These are phyloP conservation scores for Borealophlyctis nickersoniae DNA, from an alignment of 192 early-diverging fungal species.

Conservation along the genomic window DNA sequence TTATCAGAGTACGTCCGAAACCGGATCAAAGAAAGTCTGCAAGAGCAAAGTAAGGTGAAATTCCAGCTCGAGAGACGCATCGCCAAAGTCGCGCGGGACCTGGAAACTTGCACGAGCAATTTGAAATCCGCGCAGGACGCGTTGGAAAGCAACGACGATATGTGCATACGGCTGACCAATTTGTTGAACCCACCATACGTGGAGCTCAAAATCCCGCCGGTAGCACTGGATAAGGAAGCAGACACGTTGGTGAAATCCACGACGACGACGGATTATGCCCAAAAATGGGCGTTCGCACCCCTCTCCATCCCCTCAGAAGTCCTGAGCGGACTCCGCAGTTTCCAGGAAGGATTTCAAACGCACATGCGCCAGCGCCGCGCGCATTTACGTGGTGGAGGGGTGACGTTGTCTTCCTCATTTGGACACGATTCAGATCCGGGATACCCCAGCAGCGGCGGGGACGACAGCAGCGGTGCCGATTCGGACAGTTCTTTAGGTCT, in stretches of 20 bases:
- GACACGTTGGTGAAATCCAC: neutral
- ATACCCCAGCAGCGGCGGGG: neutral
- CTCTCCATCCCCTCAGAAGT: conserved; percentile 34
- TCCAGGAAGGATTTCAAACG: conserved; percentile 30
- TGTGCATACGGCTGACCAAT: conserved; percentile 36
- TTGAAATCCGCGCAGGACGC: conserved; percentile 33
- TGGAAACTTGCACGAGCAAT: conserved; percentile 18
- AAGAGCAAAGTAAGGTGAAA: conserved; percentile 51
- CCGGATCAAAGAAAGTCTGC: conserved; percentile 48
- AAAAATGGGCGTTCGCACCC: conserved; percentile 28
- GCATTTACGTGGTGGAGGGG: neutral
- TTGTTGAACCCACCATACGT: conserved; percentile 45
- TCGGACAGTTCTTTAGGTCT: conserved; percentile 2
- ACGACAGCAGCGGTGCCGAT: conserved; percentile 8
- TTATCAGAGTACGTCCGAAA: conserved; percentile 51
- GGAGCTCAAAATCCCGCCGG: conserved; percentile 27
- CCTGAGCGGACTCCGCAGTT: conserved; percentile 33
- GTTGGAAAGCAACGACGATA: conserved; percentile 49
- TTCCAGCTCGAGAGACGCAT: conserved; percentile 50
- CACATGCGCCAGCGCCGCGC: conserved; percentile 10
- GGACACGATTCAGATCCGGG: neutral
- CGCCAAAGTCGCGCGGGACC: conserved; percentile 39
- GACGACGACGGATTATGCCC: conserved; percentile 9
- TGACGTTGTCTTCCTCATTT: neutral
- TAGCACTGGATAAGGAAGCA: conserved; percentile 33